Conservation (phyloP, 108 stramenopile species). For the Fistulifera pelliculosa region DNA sequence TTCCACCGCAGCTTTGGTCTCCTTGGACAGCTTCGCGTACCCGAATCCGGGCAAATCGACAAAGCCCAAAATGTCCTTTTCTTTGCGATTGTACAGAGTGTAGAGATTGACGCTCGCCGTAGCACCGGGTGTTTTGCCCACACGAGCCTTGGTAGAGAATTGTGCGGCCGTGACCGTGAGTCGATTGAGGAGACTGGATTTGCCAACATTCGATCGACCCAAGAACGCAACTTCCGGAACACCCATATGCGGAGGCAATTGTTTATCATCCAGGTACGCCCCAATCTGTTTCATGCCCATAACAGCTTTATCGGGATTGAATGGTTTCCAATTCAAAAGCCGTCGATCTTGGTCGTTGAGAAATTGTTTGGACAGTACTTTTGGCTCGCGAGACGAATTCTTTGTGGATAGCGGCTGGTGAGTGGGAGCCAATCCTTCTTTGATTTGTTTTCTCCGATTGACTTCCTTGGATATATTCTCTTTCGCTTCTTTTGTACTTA, state of each 20-base stretch:
- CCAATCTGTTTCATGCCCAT: slow-evolving; percentile 46
- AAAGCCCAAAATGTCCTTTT: slow-evolving; percentile 50
- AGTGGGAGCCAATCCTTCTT: slow-evolving; percentile 26
- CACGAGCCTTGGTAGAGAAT: slow-evolving; percentile 34
- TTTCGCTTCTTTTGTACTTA: slow-evolving; percentile 50
- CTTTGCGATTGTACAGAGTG: slow-evolving; percentile 21
- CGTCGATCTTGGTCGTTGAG: slow-evolving; percentile 37
- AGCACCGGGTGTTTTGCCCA: slow-evolving; percentile 83
- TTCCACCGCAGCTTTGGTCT: slow-evolving; percentile 69
- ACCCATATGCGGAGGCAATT: slow-evolving; percentile 55
- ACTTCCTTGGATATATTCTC: slow-evolving; percentile 55
- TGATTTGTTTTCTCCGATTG: slow-evolving; percentile 44
- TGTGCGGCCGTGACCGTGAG: slow-evolving; percentile 7
- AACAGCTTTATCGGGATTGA: slow-evolving; percentile 28
- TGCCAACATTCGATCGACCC: slow-evolving; percentile 92
- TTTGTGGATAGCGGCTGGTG: slow-evolving; percentile 2
- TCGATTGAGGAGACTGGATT: slow-evolving; percentile 78
- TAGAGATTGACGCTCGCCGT: slow-evolving; percentile 79
- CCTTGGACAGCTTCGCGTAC: slow-evolving; percentile 86
- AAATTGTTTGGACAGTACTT: slow-evolving; percentile 35
- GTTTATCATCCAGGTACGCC: slow-evolving; percentile 39
- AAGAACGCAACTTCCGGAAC: slow-evolving; percentile 89
- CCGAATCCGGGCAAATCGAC: slow-evolving; percentile 94
- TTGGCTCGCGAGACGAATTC: slow-evolving; percentile 15
- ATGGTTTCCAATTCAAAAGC: slow-evolving; percentile 67